Base-by-base conservation (phyloP, 148 eudicot genomes). In the Cornus suecica region DNA sequence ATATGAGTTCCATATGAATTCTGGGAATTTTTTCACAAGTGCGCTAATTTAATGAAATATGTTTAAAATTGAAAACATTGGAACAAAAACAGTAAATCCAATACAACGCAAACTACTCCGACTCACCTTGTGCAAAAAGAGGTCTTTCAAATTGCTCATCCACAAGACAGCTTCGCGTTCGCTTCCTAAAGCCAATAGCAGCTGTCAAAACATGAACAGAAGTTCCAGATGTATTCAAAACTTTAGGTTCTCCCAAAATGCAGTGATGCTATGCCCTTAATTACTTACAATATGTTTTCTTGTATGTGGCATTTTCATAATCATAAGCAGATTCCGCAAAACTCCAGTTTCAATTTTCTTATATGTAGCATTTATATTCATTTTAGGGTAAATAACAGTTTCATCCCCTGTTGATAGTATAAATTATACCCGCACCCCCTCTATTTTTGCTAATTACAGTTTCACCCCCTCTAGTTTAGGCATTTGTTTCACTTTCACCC, bases 221-320 rank as follows among this genome's bases (percentile, higher is more conserved):
- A 10, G 4, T 70, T 30, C 22, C 27, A 71, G 22, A 20, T 13
- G 45, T 22, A 31, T 65, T 22, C 8, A 65, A 68, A 34, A 37
- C 20, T 37, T 65, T 11, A 64, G 54, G 54, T 71, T 16, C 29
- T 71, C 26, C 24, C 26, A 60, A 29, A 65, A 61, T 42, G 52
- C 29, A 63, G 48, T 68, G 34, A 61, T 68, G 52, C 20, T 23
- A 31, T 32, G 22, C n/a, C 52, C 11, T n/a, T n/a, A n/a, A 68
- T 1, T 70, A 81, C 81, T 79, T 74, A 52, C 77, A 48, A 10
- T 62, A 73, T 42, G 41, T 76, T 80, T n/a, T n/a, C n/a, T n/a
- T n/a, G n/a, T n/a, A n/a, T n/a, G n/a, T n/a, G n/a, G n/a, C n/a
- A n/a, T n/a, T n/a, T n/a, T n/a, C n/a, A n/a, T n/a, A n/a, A n/a